Base-by-base conservation (phyloP, 176 grass and related monocot genomes). In the Eragrostis curvula region DNA sequence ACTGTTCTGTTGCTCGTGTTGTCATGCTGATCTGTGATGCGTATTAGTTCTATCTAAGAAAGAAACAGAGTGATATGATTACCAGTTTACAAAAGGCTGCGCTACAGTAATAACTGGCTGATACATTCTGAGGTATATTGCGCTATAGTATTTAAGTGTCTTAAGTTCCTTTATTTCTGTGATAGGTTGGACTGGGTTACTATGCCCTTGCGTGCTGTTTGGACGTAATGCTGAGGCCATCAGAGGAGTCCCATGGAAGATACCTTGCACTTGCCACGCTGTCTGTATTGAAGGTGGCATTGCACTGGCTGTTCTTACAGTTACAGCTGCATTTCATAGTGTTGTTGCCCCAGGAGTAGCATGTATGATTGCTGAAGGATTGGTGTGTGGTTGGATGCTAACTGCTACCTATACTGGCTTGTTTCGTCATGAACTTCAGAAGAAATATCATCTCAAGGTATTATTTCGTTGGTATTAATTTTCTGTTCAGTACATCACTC, bases 361-460 rank as follows among this genome's bases (percentile, higher is more conserved):
- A 0, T 94, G 94, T 73, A 58, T 97, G 60, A 87, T 97, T 80
- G 92, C 92, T 61, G 92, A 97, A 94, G 90, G 92, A 11, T 66
- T 97, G 84, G 65, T 97, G 39, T 97, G 89, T 59, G 77, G 89
- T 50, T 97, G 95, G 95, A 94, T 92, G 95, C 60, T 97, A 81
- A 94, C 90, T 77, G 88, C 78, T 50, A 94, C 89, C 65, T 97
- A 92, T 74, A 97, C 90, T 72, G 88, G 92, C 68, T 71, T 89
- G 63, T 85, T 84, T 67, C 89, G 92, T 28, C 94, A 92, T 57
- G 85, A 91, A 84, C 85, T 97, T 41, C 92, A 97, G 83, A 97
- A 87, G 89, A 90, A 90, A 87, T 97, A 97, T 70, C 94, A 97
- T 88, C 94, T 97, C 41, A 85, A 94, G 89, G 94, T 97, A 58